Evolutionary conservation across 2,329 filamentous ascomycete species (phyloP).

Genomic region (Fusarium aywerte): DNA sequence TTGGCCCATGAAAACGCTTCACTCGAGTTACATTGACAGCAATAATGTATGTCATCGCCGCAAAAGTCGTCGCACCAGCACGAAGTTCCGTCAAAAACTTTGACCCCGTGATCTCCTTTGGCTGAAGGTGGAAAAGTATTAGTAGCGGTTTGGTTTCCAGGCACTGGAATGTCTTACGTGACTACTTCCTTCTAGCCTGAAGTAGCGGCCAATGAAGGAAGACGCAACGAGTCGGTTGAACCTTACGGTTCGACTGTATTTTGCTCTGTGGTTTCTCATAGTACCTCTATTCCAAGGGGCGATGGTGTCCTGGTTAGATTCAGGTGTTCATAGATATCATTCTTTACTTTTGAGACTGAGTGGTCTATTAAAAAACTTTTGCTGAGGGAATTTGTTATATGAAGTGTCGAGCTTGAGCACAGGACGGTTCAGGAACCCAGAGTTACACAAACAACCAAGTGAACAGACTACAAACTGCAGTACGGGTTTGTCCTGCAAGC

Average conservation of each 20-base stretch:
- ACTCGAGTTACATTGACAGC: slow-evolving; percentile 36
- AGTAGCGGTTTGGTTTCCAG: background rate
- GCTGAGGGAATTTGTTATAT: background rate
- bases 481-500: background rate
- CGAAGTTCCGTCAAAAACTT: slow-evolving; percentile 71
- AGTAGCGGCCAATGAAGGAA: slow-evolving; percentile 27
- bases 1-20: too few relatives aligned
- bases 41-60: slow-evolving; percentile 45
- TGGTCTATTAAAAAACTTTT: too few relatives aligned
- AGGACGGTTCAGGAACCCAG: background rate
- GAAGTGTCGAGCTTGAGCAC: too few relatives aligned
- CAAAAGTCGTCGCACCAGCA: slow-evolving; percentile 67
- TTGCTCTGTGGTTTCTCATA: slow-evolving; percentile 13
- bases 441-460: background rate
- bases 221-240: slow-evolving; percentile 18
- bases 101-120: slow-evolving; percentile 64
- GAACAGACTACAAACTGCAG: background rate
- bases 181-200: slow-evolving; percentile 32
- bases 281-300: background rate
- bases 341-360: too few relatives aligned
- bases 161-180: slow-evolving; percentile 15
- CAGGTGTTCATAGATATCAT: too few relatives aligned
- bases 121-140: slow-evolving; percentile 2
- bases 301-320: background rate
- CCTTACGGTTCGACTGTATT: background rate